Conservation (phyloP, 2,329 filamentous ascomycete species). For the Rugonectria rugulosa region DNA sequence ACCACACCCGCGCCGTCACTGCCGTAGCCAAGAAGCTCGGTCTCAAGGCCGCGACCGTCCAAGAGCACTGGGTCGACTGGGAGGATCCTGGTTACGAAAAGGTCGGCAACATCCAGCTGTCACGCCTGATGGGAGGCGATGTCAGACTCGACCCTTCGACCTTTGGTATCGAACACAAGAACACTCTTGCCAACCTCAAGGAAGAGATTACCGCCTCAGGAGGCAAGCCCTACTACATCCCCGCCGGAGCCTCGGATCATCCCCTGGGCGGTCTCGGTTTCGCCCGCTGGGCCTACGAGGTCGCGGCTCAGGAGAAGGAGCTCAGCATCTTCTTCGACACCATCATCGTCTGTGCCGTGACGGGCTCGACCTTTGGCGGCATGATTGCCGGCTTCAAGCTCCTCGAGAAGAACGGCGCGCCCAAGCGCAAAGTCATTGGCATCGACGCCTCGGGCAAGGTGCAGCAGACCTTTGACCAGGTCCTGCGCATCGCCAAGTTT, state of each 20-base stretch:
- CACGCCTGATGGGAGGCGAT: conserved; percentile 71
- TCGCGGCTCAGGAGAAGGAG: conserved; percentile 67
- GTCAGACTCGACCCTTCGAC: conserved; percentile 64
- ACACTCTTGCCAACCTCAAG: conserved; percentile 61
- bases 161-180: conserved; percentile 76
- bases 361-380: conserved; percentile 74
- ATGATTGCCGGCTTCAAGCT: conserved; percentile 78
- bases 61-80: conserved; percentile 75
- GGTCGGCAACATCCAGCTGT: conserved; percentile 77
- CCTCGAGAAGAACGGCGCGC: conserved; percentile 55
- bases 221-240: conserved; percentile 74
- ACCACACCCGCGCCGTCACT: conserved; percentile 73
- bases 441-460: conserved; percentile 62
- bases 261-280: conserved; percentile 75
- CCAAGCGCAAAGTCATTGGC: conserved; percentile 65
- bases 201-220: conserved; percentile 61
- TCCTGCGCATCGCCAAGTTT: conserved; percentile 69
- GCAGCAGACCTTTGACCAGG: conserved; percentile 67
- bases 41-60: conserved; percentile 61
- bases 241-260: conserved; percentile 75
- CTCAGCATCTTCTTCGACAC: conserved; percentile 72
- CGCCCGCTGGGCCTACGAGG: conserved; percentile 75
- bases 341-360: conserved; percentile 74
- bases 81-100: conserved; percentile 65
- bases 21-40: conserved; percentile 67